Conservation (phyloP, 306 rosid genomes). For the Fagus crenata region DNA sequence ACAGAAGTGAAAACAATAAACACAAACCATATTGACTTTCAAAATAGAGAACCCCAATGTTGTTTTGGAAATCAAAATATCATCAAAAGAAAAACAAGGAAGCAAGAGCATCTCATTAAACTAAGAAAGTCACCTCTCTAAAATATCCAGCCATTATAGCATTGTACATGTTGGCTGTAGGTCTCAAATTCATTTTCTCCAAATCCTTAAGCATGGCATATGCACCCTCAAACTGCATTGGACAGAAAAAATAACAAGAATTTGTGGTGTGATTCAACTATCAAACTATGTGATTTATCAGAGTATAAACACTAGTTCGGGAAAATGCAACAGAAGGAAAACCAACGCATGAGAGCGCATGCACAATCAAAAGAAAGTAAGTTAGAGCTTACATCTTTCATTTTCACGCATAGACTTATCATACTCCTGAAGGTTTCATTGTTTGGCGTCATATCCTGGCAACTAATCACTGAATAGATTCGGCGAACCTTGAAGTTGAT, state of each 20-base stretch:
- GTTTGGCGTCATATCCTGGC: slow-evolving; percentile 43
- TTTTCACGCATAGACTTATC: slow-evolving; percentile 57
- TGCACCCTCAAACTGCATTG: slow-evolving; percentile 68
- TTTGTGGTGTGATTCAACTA: slow-evolving; percentile 19
- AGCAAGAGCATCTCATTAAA: slow-evolving; percentile 19
- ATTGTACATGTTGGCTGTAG: slow-evolving; percentile 65
- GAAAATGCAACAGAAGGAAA: slow-evolving; percentile 23
- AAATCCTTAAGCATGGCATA: slow-evolving; percentile 55
- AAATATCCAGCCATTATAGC: slow-evolving; percentile 85
- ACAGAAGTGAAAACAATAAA: background rate
- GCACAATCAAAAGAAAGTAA: background rate
- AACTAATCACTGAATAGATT: slow-evolving; percentile 54
- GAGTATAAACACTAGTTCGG: slow-evolving; percentile 16
- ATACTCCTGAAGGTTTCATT: slow-evolving; percentile 64
- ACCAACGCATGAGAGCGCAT: slow-evolving; percentile 17
- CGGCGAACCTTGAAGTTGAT: slow-evolving; percentile 53
- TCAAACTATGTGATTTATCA: slow-evolving; percentile 1
- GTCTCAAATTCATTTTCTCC: slow-evolving; percentile 46
- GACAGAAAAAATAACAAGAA: slow-evolving; percentile 22
- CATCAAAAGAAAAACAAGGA: background rate
- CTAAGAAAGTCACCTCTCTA: slow-evolving; percentile 65
- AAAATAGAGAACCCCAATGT: slow-evolving; percentile 8
- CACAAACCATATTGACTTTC: background rate
- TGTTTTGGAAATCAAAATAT: slow-evolving; percentile 13
- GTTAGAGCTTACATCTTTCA: slow-evolving; percentile 70